Evolutionary conservation across 345 rosid genomes (phyloP).

Genomic region (Hevea brasiliensis): DNA sequence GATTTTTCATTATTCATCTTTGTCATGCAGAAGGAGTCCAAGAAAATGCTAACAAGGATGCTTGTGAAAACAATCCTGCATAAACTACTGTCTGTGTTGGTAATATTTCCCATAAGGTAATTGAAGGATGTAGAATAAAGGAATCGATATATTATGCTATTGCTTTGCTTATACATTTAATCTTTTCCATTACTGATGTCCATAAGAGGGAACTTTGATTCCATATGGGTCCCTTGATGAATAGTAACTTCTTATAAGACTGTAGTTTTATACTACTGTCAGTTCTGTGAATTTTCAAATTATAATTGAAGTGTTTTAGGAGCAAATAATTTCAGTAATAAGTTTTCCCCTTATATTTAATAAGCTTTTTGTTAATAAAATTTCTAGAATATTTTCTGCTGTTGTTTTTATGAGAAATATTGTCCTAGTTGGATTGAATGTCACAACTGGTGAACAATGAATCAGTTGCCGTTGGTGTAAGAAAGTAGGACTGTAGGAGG

Average conservation of each 20-base stretch:
- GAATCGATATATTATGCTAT: not conserved
- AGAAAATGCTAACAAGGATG: constrained; percentile 37
- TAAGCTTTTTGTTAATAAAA: not conserved
- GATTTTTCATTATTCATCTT: not conserved
- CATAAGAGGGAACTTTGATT: not conserved
- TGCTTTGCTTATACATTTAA: not conserved
- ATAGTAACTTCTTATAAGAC: not conserved
- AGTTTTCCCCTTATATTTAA: not conserved
- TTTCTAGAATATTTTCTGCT: not conserved
- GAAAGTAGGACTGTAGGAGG: not conserved
- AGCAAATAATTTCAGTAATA: not conserved
- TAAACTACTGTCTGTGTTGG: constrained; percentile 59
- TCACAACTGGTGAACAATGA: not conserved
- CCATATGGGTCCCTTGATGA: not conserved
- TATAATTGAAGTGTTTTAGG: not conserved
- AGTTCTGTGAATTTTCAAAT: not conserved
- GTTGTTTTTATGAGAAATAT: not conserved
- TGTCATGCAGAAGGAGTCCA: constrained; percentile 29
- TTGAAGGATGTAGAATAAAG: not conserved
- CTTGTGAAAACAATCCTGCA: constrained; percentile 45
- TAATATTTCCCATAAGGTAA: constrained; percentile 49
- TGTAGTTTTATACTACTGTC: not conserved
- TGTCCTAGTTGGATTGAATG: not conserved
- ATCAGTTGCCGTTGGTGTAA: not conserved
- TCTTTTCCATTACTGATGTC: not conserved